Conservation (phyloP, 1,284 basidiomycete species). For the Leccinum griseonigrum region DNA sequence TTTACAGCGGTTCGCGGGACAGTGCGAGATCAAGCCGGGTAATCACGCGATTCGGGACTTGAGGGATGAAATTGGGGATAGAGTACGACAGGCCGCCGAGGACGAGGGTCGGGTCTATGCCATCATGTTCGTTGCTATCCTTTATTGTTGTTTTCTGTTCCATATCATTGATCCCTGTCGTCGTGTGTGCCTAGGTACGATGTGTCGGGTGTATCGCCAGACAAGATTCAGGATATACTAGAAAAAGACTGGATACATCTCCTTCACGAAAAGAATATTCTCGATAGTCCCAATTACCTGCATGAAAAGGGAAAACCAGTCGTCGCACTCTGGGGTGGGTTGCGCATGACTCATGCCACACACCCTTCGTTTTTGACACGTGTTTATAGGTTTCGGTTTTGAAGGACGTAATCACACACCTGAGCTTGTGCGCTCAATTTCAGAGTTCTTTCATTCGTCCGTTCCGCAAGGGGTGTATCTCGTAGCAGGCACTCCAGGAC, state of each 20-base stretch:
- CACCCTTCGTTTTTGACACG: background rate
- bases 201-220: constrained; percentile 61
- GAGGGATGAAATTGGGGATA: constrained; percentile 69
- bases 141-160: background rate
- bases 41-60: constrained; percentile 53
- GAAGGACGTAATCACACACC: constrained; percentile 62
- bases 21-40: constrained; percentile 56
- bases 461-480: constrained; percentile 74
- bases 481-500: constrained; percentile 62
- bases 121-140: constrained; percentile 58
- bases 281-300: constrained; percentile 71
- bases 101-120: constrained; percentile 72
- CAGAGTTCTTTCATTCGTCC: constrained; percentile 50
- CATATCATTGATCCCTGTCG: background rate
- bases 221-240: constrained; percentile 56
- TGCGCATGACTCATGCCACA: background rate
- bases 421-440: constrained; percentile 51
- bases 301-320: constrained; percentile 65
- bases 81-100: constrained; percentile 71
- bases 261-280: constrained; percentile 51
- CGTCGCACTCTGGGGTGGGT: constrained; percentile 63
- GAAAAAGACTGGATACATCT: constrained; percentile 71
- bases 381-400: constrained; percentile 58
- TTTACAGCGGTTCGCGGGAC: constrained; percentile 67
- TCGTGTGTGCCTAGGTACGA: constrained; percentile 58